Evolutionary conservation across 2,329 filamentous ascomycete species (phyloP).

Genomic region (Taxawa tesnikishii): DNA sequence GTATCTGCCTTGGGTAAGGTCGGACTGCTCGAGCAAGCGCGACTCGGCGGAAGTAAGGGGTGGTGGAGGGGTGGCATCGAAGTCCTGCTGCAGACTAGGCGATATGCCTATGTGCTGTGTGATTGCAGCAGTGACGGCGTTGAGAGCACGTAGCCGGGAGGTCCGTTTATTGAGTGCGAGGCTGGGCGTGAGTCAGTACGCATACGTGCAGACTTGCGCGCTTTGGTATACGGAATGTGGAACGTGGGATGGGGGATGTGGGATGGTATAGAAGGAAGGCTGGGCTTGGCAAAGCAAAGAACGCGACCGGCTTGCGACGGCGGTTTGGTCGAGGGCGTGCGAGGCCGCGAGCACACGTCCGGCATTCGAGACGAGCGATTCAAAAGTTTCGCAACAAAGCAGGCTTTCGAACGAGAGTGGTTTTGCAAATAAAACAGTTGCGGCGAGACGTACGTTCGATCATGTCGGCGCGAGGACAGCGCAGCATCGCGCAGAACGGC

Average conservation of each 20-base stretch:
- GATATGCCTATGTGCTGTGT: conserved; percentile 9
- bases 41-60: conserved; percentile 36
- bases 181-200: no score
- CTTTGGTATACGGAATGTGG: no score
- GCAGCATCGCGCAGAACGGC: conserved; percentile 29
- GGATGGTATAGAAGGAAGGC: no score
- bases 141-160: conserved; percentile 82
- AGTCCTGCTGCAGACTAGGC: conserved; percentile 35
- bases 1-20: conserved; percentile 42
- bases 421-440: conserved; percentile 17
- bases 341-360: conserved; percentile 24
- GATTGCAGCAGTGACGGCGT: conserved; percentile 60
- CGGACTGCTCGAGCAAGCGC: conserved; percentile 45
- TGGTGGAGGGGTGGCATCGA: conserved; percentile 27
- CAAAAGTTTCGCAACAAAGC: conserved; percentile 24
- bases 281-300: conserved; percentile 39
- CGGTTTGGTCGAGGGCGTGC: no score
- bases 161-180: no score
- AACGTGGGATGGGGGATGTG: no score
- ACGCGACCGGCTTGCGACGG: conserved; percentile 10
- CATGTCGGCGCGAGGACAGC: conserved; percentile 27
- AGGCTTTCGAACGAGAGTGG: conserved; percentile 15
- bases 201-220: no score
- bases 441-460: conserved; percentile 28
- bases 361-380: conserved; percentile 27